These are phyloP conservation scores for Naganishia kalamii DNA, from an alignment of 768 basidiomycete genomes.

Conservation along the genomic window DNA sequence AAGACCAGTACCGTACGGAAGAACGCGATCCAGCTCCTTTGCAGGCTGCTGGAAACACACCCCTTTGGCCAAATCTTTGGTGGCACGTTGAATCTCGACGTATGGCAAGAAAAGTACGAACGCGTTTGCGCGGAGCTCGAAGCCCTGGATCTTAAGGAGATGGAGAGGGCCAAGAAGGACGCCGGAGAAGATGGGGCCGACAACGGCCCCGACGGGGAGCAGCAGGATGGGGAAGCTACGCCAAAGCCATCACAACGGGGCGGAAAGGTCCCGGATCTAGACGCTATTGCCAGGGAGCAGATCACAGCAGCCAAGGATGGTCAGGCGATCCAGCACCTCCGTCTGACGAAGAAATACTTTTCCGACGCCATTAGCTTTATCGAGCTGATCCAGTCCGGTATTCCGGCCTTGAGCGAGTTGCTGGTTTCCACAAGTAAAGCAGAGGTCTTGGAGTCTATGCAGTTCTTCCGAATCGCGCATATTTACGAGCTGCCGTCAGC, in stretches of 20 bases:
- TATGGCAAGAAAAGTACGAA: constrained; percentile 70
- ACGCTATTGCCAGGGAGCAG: constrained; percentile 63
- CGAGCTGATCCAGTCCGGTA: constrained; percentile 59
- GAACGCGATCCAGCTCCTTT: constrained; percentile 67
- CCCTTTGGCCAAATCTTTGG: constrained; percentile 81
- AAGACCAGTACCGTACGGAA: constrained; percentile 85
- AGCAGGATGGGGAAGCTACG: constrained; percentile 22
- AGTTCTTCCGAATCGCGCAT: constrained; percentile 77
- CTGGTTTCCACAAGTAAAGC: constrained; percentile 65
- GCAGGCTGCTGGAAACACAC: constrained; percentile 72
- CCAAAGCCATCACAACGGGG: constrained; percentile 48
- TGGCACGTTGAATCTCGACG: constrained; percentile 63
- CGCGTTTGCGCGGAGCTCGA: constrained; percentile 60
- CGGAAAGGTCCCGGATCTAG: constrained; percentile 54
- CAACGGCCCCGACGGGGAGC: constrained; percentile 26
- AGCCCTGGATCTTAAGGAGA: constrained; percentile 57
- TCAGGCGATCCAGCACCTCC: constrained; percentile 60
- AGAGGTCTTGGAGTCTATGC: constrained; percentile 51
- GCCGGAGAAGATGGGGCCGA: constrained; percentile 42
- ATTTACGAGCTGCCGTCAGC: constrained; percentile 75
- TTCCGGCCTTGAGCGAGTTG: constrained; percentile 66
- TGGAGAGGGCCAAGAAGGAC: constrained; percentile 49
- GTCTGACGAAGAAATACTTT: constrained; percentile 77
- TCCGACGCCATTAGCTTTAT: constrained; percentile 81
- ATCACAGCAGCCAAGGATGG: constrained; percentile 64